Conservation (phyloP, 1,139 yeast genomes). For the Geotrichum carabidarum region DNA sequence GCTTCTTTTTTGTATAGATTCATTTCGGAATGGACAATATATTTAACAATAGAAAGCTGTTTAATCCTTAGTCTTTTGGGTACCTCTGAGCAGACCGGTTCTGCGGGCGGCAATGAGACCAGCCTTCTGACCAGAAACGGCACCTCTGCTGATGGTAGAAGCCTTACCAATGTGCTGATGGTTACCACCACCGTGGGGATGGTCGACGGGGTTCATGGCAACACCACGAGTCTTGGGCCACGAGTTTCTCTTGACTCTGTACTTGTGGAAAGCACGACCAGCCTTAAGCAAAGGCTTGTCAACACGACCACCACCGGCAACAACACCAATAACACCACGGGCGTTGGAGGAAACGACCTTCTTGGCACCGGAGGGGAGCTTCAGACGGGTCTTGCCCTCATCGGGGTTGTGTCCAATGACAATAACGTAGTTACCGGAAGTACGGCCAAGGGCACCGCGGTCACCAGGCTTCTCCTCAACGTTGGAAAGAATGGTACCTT, state of each 20-base stretch:
- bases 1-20: not conserved
- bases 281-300: slow-evolving; percentile 99
- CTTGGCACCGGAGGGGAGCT: slow-evolving; percentile 98
- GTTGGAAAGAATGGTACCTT: slow-evolving; percentile 98
- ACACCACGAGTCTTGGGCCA: slow-evolving; percentile 99
- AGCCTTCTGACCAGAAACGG: slow-evolving; percentile 99
- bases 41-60: slow-evolving; percentile 15
- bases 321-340: slow-evolving; percentile 99
- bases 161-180: slow-evolving; percentile 99
- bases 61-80: slow-evolving; percentile 92
- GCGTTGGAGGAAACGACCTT: slow-evolving; percentile 91
- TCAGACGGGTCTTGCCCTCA: slow-evolving; percentile 97
- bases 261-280: slow-evolving; percentile 99
- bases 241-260: slow-evolving; percentile 97
- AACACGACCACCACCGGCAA: slow-evolving; percentile 99
- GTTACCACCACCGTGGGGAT: slow-evolving; percentile 99
- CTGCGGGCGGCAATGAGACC: slow-evolving; percentile 99
- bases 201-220: slow-evolving; percentile 99
- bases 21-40: slow-evolving; percentile 4
- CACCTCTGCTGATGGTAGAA: slow-evolving; percentile 98
- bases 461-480: slow-evolving; percentile 99
- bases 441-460: slow-evolving; percentile 99
- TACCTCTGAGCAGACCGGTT: slow-evolving; percentile 99
- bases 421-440: slow-evolving; percentile 98
- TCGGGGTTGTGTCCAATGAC: slow-evolving; percentile 99